Base-by-base conservation (phyloP, 257 asterid species). In the Jasminum sambac region DNA sequence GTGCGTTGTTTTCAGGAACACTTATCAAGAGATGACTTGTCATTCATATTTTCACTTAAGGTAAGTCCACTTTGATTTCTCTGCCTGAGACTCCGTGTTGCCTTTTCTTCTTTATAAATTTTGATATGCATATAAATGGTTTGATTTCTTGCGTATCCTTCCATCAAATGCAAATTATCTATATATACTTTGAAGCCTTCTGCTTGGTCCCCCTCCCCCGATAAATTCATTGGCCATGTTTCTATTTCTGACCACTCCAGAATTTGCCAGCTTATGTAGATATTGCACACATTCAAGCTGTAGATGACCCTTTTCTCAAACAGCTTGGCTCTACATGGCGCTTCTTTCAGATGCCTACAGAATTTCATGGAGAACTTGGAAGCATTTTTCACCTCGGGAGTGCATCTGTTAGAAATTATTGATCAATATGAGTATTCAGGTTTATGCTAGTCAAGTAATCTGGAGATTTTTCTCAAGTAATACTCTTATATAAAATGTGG, bases 21-120 rank as follows among this genome's bases (percentile, higher is more conserved):
- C 85, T 85, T 90, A 81, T 74, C 79, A 87, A 84, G 94, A 78
- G 97, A 93, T 82, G 98, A 90, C 73, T 79, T 80, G 38, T 83
- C 98, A 41, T 93, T 90, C 79, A 68, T 87, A 70, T 93, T 93
- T 73, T 93, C 96, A 34, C 95, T 90, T 24, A 93, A 93, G 97
- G 98, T 85, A 79, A 76, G 71, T 63, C 52, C 66, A 52, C n/a
- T 66, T 74, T 62, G 39, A 37, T 50, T 75, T 63, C 25, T 64
- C 24, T 71, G 50, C 40, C 26, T 42, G 60, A 30, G 71, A 60
- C 43, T 65, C 10, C 66, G 50, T 64, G 40, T 63, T 74, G 66
- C 63, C 63, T 44, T 67, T 67, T 67, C 70, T 68, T 77, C 73
- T 63, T 16, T 41, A 41, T 46, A 26, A 61, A 67, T 63, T 57